These are phyloP conservation scores for Mycena polygramma DNA, from an alignment of 768 basidiomycete genomes.

Conservation along the genomic window DNA sequence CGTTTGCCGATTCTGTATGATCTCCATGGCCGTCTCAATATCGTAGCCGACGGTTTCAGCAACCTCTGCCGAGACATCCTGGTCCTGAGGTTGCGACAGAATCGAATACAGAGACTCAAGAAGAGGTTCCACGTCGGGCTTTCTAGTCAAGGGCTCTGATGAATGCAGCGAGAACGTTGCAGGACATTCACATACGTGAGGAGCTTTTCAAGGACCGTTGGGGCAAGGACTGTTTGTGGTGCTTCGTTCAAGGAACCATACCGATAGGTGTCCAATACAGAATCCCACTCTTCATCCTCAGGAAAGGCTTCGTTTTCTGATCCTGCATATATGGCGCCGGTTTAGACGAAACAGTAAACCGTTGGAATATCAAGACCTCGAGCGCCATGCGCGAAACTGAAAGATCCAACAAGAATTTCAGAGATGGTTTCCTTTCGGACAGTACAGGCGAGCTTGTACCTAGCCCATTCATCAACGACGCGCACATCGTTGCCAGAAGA, in stretches of 20 bases:
- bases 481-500: conserved; percentile 41
- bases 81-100: conserved; percentile 67
- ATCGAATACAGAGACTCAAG: conserved; percentile 50
- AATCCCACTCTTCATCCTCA: conserved; percentile 31
- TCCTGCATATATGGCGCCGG: conserved; percentile 1
- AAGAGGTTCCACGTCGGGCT: conserved; percentile 43
- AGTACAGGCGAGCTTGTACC: conserved; percentile 39
- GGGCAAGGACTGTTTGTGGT: conserved; percentile 5
- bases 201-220: conserved; percentile 26
- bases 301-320: conserved; percentile 7
- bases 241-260: conserved; percentile 5
- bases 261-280: conserved; percentile 33
- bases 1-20: conserved; percentile 68
- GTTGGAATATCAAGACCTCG: conserved; percentile 20
- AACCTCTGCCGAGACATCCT: conserved; percentile 83
- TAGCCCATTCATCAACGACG: conserved; percentile 47
- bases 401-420: conserved; percentile 6
- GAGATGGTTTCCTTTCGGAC: background rate
- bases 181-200: conserved; percentile 34
- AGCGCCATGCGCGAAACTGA: conserved; percentile 24
- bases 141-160: conserved; percentile 40
- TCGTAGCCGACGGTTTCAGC: conserved; percentile 88
- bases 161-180: background rate
- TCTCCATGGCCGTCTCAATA: conserved; percentile 81
- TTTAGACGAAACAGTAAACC: conserved; percentile 4